Evolutionary conservation across 805 yeast species (phyloP).

Genomic region (Ogataea ramenticola): DNA sequence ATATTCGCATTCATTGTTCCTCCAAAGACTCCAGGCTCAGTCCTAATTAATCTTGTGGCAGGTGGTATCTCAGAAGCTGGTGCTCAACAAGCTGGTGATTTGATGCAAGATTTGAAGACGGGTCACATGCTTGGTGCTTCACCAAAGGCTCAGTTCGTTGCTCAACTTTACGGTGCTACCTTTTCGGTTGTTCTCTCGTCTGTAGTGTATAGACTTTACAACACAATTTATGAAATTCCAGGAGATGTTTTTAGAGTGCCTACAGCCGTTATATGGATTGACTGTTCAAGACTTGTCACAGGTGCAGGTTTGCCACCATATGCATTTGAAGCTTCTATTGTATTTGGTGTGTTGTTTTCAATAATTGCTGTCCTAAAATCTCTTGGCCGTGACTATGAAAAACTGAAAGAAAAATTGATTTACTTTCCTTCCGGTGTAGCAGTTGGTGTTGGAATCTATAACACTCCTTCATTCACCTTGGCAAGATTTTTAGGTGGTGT

Average conservation of each 20-base stretch:
- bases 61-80: conserved; percentile 99
- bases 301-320: conserved; percentile 86
- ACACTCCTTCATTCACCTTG: conserved; percentile 85
- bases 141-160: conserved; percentile 84
- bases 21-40: conserved; percentile 65
- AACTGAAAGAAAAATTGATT: conserved; percentile 33
- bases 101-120: conserved; percentile 95
- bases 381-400: conserved; percentile 25
- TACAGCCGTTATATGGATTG: conserved; percentile 95
- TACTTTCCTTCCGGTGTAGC: conserved; percentile 93
- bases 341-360: conserved; percentile 65
- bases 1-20: conserved; percentile 81
- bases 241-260: conserved; percentile 79
- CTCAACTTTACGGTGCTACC: conserved; percentile 81
- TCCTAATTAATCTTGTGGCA: conserved; percentile 79
- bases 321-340: conserved; percentile 52
- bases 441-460: conserved; percentile 94
- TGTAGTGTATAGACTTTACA: conserved; percentile 76
- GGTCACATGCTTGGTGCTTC: conserved; percentile 90
- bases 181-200: conserved; percentile 81
- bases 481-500: conserved; percentile 92
- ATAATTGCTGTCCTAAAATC: conserved; percentile 59
- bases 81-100: conserved; percentile 97
- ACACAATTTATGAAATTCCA: conserved; percentile 78
- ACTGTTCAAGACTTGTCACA: conserved; percentile 86